phyloP scores from a whole-genome alignment of 371 early-diverging fungal genomes.

The Rhizomucor miehei region DNA sequence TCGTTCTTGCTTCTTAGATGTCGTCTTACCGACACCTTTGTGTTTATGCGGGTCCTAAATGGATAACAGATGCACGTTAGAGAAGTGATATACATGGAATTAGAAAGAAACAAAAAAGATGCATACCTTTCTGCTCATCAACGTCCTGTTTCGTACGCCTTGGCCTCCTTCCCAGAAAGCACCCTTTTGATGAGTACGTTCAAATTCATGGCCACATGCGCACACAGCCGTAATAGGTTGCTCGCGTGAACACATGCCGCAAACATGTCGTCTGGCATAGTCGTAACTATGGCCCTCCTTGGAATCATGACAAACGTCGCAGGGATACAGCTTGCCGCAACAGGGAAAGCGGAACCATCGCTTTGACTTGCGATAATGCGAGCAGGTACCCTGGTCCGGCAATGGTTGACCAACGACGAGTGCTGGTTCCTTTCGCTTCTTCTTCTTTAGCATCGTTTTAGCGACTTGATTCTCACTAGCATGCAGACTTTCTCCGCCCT shows the following conservation, averaged over 20 bases:
- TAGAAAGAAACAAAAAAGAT: background rate
- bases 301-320: constrained; percentile 93
- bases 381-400: constrained; percentile 85
- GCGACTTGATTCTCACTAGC: constrained; percentile 24
- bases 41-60: constrained; percentile 45
- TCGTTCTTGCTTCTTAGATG: constrained; percentile 56
- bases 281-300: constrained; percentile 66
- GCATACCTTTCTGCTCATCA: constrained; percentile 82
- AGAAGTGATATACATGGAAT: background rate
- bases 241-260: constrained; percentile 92
- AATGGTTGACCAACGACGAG: constrained; percentile 72
- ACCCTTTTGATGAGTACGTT: constrained; percentile 37
- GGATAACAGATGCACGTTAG: background rate
- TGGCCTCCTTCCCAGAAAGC: constrained; percentile 98
- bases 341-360: constrained; percentile 98
- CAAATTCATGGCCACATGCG: constrained; percentile 73
- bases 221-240: constrained; percentile 52
- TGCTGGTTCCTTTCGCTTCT: constrained; percentile 33
- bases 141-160: constrained; percentile 78
- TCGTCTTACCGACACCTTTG: constrained; percentile 46
- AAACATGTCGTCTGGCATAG: constrained; percentile 85
- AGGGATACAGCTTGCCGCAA: constrained; percentile 73
- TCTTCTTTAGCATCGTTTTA: constrained; percentile 34
- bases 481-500: constrained; percentile 32
- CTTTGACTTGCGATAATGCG: constrained; percentile 90